These are phyloP conservation scores for Xylariaceae sp. DNA, from an alignment of 2,329 filamentous ascomycete genomes.

Conservation along the genomic window DNA sequence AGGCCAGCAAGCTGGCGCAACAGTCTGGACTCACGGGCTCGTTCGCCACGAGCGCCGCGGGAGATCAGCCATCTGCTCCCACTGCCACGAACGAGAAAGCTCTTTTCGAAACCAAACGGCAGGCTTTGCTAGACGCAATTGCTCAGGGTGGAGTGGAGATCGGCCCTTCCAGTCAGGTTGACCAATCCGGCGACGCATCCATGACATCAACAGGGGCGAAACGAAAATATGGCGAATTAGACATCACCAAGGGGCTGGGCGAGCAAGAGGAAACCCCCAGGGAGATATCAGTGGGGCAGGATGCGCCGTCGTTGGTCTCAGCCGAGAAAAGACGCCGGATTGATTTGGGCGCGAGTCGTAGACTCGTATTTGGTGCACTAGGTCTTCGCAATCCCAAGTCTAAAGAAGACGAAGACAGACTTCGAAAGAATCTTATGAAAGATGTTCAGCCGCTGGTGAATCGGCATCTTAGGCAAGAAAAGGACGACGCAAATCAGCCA, in stretches of 20 bases:
- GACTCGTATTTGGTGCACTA: constrained; percentile 72
- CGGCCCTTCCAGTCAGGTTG: constrained; percentile 21
- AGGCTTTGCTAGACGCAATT: constrained; percentile 54
- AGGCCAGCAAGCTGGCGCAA: constrained; percentile 32
- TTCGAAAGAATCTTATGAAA: constrained; percentile 62
- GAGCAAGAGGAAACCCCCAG: constrained; percentile 1
- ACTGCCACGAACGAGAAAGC: constrained; percentile 36
- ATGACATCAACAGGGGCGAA: constrained; percentile 15
- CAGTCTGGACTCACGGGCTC: not conserved
- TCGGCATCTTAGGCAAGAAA: constrained; percentile 35
- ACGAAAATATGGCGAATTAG: constrained; percentile 27
- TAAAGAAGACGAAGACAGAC: constrained; percentile 67
- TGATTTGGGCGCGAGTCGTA: constrained; percentile 62
- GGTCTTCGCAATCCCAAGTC: constrained; percentile 70
- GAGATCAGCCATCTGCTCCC: not conserved
- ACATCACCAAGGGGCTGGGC: not conserved
- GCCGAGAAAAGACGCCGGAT: constrained; percentile 39
- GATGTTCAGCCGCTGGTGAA: constrained; percentile 49
- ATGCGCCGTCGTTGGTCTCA: constrained; percentile 19
- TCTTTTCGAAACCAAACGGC: constrained; percentile 53
- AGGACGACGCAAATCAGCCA: constrained; percentile 25
- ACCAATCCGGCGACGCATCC: constrained; percentile 7
- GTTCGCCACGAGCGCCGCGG: not conserved
- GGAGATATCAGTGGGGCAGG: constrained; percentile 8
- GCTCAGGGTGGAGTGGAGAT: constrained; percentile 56